Percentiles rank a stretch among this genome's conserved stretches.
phyloP scores from a whole-genome alignment of 108 stramenopile genomes.

The Cylindrotheca fusiformis region DNA sequence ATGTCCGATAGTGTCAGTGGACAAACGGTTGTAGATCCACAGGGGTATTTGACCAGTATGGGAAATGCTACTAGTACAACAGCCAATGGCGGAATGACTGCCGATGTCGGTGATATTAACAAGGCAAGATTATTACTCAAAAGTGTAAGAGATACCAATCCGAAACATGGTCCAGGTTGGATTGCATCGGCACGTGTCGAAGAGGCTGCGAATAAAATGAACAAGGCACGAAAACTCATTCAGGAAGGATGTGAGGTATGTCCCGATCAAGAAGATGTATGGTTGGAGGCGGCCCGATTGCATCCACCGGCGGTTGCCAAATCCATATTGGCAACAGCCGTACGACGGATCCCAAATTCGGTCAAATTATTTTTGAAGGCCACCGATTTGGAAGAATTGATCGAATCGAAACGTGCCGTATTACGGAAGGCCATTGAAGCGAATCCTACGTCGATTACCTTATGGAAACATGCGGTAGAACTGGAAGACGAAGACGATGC shows the following conservation, averaged over 20 bases:
- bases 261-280: slow-evolving; percentile 94
- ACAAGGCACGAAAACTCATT: slow-evolving; percentile 94
- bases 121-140: slow-evolving; percentile 94
- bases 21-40: slow-evolving; percentile 94
- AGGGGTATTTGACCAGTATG: slow-evolving; percentile 92
- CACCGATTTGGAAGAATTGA: slow-evolving; percentile 75
- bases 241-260: slow-evolving; percentile 94
- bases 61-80: slow-evolving; percentile 60
- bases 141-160: slow-evolving; percentile 95
- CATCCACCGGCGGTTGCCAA: slow-evolving; percentile 86
- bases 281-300: slow-evolving; percentile 97
- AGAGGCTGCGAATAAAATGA: slow-evolving; percentile 90
- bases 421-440: slow-evolving; percentile 92
- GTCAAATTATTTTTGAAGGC: slow-evolving; percentile 80
- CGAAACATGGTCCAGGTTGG: slow-evolving; percentile 97
- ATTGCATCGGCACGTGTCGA: slow-evolving; percentile 97
- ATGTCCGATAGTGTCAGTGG: slow-evolving; percentile 86
- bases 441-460: slow-evolving; percentile 86
- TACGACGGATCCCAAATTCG: slow-evolving; percentile 58
- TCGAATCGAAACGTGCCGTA: slow-evolving; percentile 88
- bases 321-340: slow-evolving; percentile 84
- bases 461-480: slow-evolving; percentile 97
- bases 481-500: slow-evolving; percentile 96
- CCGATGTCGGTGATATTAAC: slow-evolving; percentile 92
- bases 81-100: slow-evolving; percentile 28